A percentile compares a stretch with the other conserved stretches of the same genome.
These are phyloP conservation scores for Leishmania amazonensis DNA, from an alignment of 208 protist species.

Conservation along the genomic window DNA sequence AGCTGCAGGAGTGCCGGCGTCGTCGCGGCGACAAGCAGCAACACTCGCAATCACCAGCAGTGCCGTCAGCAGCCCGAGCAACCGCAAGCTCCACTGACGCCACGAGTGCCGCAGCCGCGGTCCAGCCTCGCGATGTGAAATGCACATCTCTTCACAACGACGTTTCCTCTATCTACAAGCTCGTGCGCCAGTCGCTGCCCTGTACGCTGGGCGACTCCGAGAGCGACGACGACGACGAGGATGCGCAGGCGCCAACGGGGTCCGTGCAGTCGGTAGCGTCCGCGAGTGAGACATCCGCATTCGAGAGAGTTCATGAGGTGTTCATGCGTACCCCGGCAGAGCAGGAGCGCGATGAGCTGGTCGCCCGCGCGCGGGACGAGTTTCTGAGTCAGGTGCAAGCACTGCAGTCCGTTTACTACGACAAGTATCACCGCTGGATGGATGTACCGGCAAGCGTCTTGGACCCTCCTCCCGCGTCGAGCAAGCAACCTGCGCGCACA, in stretches of 20 bases:
- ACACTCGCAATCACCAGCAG: background rate
- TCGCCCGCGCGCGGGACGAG: constrained; percentile 66
- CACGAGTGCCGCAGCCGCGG: background rate
- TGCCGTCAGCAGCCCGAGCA: background rate
- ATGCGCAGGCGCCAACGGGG: constrained; percentile 1
- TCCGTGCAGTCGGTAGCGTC: background rate
- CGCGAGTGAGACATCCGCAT: background rate
- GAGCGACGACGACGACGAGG: constrained; percentile 33
- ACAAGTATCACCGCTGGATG: constrained; percentile 78
- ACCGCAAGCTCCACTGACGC: background rate
- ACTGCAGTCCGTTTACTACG: constrained; percentile 80
- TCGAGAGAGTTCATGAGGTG: constrained; percentile 38
- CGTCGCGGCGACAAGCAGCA: background rate
- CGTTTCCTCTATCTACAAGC: constrained; percentile 52
- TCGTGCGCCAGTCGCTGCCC: constrained; percentile 57
- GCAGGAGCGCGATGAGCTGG: constrained; percentile 37
- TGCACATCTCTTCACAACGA: constrained; percentile 48
- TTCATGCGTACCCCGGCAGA: constrained; percentile 55
- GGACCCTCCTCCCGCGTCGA: constrained; percentile 21
- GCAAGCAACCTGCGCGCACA: background rate
- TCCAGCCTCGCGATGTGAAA: constrained; percentile 58
- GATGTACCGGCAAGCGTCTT: constrained; percentile 72
- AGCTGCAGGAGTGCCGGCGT: constrained; percentile 21
- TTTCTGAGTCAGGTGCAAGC: constrained; percentile 75
- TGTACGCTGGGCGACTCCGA: constrained; percentile 36